Percentiles rank a stretch among this genome's conserved stretches.
Conservation (phyloP, 2,329 filamentous ascomycete genomes). For the Cercospora sp. region DNA sequence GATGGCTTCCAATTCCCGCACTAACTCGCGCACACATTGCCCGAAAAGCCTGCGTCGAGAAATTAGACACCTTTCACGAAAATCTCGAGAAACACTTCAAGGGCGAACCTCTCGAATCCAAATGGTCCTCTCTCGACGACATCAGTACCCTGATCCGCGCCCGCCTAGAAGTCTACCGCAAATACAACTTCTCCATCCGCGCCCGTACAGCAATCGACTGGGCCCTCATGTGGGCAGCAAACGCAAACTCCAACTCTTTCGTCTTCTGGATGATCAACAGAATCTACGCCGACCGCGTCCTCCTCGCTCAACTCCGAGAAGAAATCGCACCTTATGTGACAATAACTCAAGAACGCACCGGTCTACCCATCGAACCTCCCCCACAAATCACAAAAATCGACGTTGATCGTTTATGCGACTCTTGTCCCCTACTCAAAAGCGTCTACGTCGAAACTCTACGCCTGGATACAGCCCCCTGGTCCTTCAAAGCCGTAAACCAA, state of each 20-base stretch:
- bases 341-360: slow-evolving; percentile 34
- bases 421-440: slow-evolving; percentile 42
- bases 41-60: slow-evolving; percentile 32
- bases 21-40: slow-evolving; percentile 51
- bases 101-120: slow-evolving; percentile 35
- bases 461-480: slow-evolving; percentile 41
- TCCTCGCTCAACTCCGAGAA: slow-evolving; percentile 38
- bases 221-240: slow-evolving; percentile 57
- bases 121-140: slow-evolving; percentile 41
- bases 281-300: slow-evolving; percentile 37
- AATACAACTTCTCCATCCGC: slow-evolving; percentile 35
- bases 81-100: slow-evolving; percentile 37
- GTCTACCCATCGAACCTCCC: slow-evolving; percentile 38
- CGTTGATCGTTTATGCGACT: slow-evolving; percentile 36
- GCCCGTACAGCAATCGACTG: slow-evolving; percentile 44
- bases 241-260: slow-evolving; percentile 54
- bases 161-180: slow-evolving; percentile 36
- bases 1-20: slow-evolving; percentile 56
- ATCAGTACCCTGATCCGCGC: slow-evolving; percentile 39
- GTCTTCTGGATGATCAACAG: slow-evolving; percentile 44
- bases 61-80: slow-evolving; percentile 33
- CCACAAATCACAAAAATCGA: slow-evolving; percentile 37
- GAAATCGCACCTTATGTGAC: slow-evolving; percentile 39
- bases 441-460: slow-evolving; percentile 42
- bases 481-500: slow-evolving; percentile 38